Base-by-base conservation (phyloP, 345 rosid genomes). In the Euphorbia pulcherrima region DNA sequence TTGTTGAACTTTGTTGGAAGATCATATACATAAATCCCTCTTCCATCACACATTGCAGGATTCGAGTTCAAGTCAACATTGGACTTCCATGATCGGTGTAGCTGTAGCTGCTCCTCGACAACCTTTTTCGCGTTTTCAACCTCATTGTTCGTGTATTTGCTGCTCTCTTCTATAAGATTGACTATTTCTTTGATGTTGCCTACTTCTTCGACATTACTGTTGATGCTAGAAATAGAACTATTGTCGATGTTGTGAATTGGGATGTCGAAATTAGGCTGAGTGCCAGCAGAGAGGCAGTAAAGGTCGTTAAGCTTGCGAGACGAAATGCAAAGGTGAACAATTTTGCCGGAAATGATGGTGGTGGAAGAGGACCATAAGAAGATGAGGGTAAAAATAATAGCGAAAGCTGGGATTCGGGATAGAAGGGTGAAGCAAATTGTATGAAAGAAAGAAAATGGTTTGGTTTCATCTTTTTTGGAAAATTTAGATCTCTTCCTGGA, bases 241-340 rank as follows among this genome's bases (percentile, higher is more conserved):
- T 72, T 64, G 35, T 51, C 70, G 65, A 62, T 16, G 1, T 5
- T 35, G 1, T 84, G 82, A 72, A 78, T 24, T 1, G 80, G 83
- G 74, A 82, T 70, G 29, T 65, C 86, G 55, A 82, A 70, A 41
- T 68, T 81, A 1, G 90, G 88, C 21, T 82, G 89, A 5, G 91
- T 62, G 33, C 97, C 96, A 0, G 97, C 97, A 1, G 98, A 88
- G 74, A 92, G 84, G 74, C 98, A 90, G 67, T 83, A 92, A 54
- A 79, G 89, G 63, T 86, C 82, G 76, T 65, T 85, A 80, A 92
- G 93, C 77, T 88, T 88, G 35, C 96, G 83, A 1, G 93, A 90
- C 13, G 96, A 90, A 48, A 90, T 71, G 54, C 96, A 90, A 20
- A 90, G 77, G 6, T 85, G 96, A 65, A 87, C 81, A 16, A 85